Conservation (phyloP, 129 eudicot genomes). For the Apium graveolens region DNA sequence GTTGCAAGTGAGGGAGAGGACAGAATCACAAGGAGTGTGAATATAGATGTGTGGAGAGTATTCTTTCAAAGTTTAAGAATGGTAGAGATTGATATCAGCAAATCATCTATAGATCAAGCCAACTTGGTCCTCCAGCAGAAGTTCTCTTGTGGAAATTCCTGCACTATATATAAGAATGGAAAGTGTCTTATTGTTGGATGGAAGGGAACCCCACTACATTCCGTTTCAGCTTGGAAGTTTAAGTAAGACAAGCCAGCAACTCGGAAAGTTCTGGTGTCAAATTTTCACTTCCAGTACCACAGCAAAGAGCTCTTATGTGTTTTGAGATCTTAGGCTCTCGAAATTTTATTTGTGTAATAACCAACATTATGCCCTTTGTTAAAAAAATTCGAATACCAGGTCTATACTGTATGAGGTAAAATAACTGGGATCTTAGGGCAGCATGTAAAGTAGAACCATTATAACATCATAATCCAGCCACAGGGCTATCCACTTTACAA, state of each 20-base stretch:
- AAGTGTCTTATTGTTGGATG: conserved; percentile 58
- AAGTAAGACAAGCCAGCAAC: neutral
- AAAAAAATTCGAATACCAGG: neutral
- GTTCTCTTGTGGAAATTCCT: conserved; percentile 34
- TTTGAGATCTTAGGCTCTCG: no score
- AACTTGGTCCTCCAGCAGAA: conserved; percentile 34
- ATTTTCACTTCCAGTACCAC: neutral
- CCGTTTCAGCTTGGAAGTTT: conserved; percentile 70
- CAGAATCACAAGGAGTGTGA: conserved; percentile 37
- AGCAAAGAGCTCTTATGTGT: no score
- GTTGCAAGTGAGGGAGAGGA: conserved; percentile 42
- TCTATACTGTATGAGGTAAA: neutral
- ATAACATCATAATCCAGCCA: no score
- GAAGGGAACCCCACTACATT: conserved; percentile 67
- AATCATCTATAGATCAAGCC: conserved; percentile 48
- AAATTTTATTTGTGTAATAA: no score
- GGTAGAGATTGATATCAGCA: conserved; percentile 49
- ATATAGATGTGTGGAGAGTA: conserved; percentile 47
- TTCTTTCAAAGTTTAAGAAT: conserved; percentile 49
- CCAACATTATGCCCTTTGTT: neutral
- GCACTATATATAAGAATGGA: conserved; percentile 35
- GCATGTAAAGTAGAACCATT: neutral
- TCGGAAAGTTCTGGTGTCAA: neutral
- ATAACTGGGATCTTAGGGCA: neutral
- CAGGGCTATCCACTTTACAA: neutral